Percentiles rank a stretch among this genome's conserved stretches.
Conservation (phyloP, 306 rosid genomes). For the Betula pendula region DNA sequence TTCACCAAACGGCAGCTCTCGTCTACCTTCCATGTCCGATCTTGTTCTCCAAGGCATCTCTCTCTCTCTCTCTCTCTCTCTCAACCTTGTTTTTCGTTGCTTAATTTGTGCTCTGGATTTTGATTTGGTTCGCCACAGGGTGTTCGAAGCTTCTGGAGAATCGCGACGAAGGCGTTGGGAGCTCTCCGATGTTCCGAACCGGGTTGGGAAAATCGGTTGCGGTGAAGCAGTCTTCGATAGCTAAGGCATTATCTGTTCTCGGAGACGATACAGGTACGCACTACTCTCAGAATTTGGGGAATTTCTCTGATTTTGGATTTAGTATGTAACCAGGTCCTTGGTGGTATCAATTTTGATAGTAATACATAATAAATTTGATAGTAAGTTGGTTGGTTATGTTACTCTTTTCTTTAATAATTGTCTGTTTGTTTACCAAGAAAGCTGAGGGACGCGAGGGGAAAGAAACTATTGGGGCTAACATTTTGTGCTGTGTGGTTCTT, state of each 20-base stretch:
- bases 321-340: background rate
- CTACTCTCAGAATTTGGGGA: background rate
- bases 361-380: background rate
- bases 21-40: slow-evolving; percentile 56
- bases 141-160: slow-evolving; percentile 46
- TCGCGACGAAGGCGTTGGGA: slow-evolving; percentile 16
- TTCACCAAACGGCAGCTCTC: slow-evolving; percentile 7
- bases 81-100: background rate
- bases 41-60: slow-evolving; percentile 42
- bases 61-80: background rate
- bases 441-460: background rate
- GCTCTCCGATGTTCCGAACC: slow-evolving; percentile 43
- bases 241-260: slow-evolving; percentile 48
- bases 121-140: slow-evolving; percentile 24
- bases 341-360: background rate
- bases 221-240: slow-evolving; percentile 48
- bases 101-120: background rate
- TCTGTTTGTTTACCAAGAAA: background rate
- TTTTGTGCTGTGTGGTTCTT: background rate
- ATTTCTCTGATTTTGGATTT: background rate
- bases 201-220: slow-evolving; percentile 47
- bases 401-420: too few species aligned
- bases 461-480: background rate
- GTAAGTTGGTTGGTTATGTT: too few species aligned
- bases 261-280: slow-evolving; percentile 17